phyloP scores from a whole-genome alignment of 2,329 filamentous ascomycete species.

The Venturia effusa region DNA sequence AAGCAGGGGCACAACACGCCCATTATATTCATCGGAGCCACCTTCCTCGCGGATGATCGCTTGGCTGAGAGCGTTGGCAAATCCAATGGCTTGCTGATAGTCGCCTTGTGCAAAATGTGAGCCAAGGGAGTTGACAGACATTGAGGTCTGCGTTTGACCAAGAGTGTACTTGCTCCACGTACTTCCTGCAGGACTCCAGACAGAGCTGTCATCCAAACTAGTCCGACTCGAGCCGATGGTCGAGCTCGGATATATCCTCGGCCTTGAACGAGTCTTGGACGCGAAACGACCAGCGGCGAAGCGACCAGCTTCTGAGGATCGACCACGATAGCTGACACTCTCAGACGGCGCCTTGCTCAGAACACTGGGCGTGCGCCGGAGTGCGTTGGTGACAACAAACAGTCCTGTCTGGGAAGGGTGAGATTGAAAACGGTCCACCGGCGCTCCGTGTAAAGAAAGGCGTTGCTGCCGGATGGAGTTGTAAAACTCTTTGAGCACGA shows the following conservation, averaged over 20 bases:
- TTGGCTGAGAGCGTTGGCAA: conserved; percentile 91
- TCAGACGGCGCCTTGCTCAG: conserved; percentile 91
- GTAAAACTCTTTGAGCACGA: conserved; percentile 87
- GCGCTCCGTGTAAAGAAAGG: conserved; percentile 73
- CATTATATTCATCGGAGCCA: conserved; percentile 14
- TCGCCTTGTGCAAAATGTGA: conserved; percentile 66
- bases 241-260: conserved; percentile 62
- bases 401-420: conserved; percentile 48
- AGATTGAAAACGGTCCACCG: conserved; percentile 24
- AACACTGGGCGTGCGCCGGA: conserved; percentile 81
- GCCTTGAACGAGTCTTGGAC: conserved; percentile 75
- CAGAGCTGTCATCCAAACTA: conserved; percentile 82
- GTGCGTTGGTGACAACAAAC: conserved; percentile 58
- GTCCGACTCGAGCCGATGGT: conserved; percentile 77
- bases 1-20: conserved; percentile 52
- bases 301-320: conserved; percentile 50
- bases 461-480: conserved; percentile 75
- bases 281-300: conserved; percentile 62
- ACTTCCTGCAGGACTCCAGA: conserved; percentile 84
- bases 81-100: conserved; percentile 93
- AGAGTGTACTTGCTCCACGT: conserved; percentile 93
- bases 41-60: conserved; percentile 89
- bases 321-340: conserved; percentile 60
- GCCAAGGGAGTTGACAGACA: conserved; percentile 83
- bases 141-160: conserved; percentile 79